Conservation (phyloP, 441 rosid genomes). For the Arabidopsis hybrid region DNA sequence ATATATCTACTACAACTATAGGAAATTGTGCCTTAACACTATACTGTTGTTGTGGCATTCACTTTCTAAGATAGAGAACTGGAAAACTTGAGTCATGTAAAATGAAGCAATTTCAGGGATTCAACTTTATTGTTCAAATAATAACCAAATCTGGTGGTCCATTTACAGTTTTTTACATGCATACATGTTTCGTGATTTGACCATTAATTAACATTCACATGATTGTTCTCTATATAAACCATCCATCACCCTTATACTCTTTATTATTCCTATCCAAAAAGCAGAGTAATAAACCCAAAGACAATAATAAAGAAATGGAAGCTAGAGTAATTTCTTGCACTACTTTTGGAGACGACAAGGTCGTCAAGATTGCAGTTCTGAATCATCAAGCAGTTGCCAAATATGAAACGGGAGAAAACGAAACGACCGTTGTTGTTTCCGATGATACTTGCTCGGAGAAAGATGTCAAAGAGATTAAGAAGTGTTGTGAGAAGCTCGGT, state of each 20-base stretch:
- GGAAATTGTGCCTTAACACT: background rate
- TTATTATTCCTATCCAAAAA: conserved; percentile 14
- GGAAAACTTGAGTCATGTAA: conserved; percentile 34
- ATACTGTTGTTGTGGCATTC: background rate
- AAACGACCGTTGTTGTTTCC: conserved; percentile 36
- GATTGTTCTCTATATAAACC: conserved; percentile 29
- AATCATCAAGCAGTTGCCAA: conserved; percentile 25
- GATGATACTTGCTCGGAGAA: conserved; percentile 31
- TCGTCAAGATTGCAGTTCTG: conserved; percentile 40
- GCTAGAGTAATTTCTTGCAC: conserved; percentile 39
- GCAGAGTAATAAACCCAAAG: conserved; percentile 9
- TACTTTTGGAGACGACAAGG: conserved; percentile 42
- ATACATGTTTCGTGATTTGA: conserved; percentile 29
- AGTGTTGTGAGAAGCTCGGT: conserved; percentile 40
- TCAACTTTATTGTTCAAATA: conserved; percentile 32
- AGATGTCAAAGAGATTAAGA: conserved; percentile 36
- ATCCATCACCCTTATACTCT: background rate
- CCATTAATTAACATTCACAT: conserved; percentile 37
- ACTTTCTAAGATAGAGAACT: background rate
- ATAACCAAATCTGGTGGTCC: conserved; percentile 26
- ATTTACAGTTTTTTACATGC: conserved; percentile 27
- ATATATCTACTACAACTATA: background rate
- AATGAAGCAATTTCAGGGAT: conserved; percentile 30
- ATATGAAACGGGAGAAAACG: conserved; percentile 40
- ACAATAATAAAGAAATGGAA: conserved; percentile 30